Evolutionary conservation across 1,139 yeast species (phyloP).

Genomic region (Hyphopichia pseudoburtonii): DNA sequence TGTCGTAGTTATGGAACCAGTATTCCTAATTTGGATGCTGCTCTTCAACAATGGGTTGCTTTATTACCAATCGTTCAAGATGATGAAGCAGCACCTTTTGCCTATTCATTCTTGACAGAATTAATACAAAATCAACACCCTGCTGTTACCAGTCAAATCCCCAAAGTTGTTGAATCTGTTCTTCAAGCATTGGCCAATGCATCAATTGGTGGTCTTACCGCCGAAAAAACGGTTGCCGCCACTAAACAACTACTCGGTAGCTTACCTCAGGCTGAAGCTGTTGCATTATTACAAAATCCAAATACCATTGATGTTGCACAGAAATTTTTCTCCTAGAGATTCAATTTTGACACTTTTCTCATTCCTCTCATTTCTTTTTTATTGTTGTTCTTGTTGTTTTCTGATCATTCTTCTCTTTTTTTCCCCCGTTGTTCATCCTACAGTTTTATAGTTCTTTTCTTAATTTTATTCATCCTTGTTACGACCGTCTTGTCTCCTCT

Average conservation of each 20-base stretch:
- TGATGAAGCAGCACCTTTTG: constrained; percentile 87
- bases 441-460: background rate
- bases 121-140: constrained; percentile 72
- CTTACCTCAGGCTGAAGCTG: constrained; percentile 62
- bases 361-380: background rate
- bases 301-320: constrained; percentile 62
- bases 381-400: background rate
- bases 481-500: no score
- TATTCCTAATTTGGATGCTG: constrained; percentile 61
- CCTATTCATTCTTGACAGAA: constrained; percentile 74
- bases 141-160: constrained; percentile 54
- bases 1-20: constrained; percentile 55
- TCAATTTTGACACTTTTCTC: background rate
- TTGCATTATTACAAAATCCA: constrained; percentile 61
- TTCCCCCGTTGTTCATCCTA: background rate
- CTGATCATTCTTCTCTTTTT: background rate
- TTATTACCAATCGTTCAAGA: constrained; percentile 83
- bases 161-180: constrained; percentile 70
- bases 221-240: constrained; percentile 61
- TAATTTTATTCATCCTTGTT: background rate
- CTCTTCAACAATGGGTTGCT: constrained; percentile 74
- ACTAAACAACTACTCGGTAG: constrained; percentile 52
- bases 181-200: constrained; percentile 74
- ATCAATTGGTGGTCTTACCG: constrained; percentile 68
- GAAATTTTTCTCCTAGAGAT: constrained; percentile 50